A percentile compares a stretch with the other conserved stretches of the same genome.
Evolutionary conservation across 345 rosid genomes (phyloP).

Genomic region (Anacardium occidentale): DNA sequence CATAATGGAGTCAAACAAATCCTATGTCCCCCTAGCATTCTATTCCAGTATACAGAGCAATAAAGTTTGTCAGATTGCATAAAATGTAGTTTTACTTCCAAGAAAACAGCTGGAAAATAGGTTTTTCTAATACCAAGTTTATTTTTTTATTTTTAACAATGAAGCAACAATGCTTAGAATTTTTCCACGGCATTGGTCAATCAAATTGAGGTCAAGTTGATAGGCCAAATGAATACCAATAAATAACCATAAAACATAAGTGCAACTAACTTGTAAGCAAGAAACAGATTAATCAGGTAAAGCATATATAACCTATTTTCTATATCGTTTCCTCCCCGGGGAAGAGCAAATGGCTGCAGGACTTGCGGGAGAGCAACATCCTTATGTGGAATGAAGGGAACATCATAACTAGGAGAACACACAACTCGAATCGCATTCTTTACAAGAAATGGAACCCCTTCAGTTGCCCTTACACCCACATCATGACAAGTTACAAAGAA

Average conservation of each 20-base stretch:
- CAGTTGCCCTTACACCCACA: constrained; percentile 92
- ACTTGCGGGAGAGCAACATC: constrained; percentile 97
- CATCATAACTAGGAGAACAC: constrained; percentile 97
- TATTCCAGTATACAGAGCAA: background rate
- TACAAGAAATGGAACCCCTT: constrained; percentile 69
- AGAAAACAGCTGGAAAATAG: background rate
- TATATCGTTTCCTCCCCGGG: constrained; percentile 82
- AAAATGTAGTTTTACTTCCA: background rate
- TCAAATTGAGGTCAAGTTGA: background rate
- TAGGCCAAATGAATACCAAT: background rate
- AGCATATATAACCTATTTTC: constrained; percentile 57
- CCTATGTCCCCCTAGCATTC: background rate
- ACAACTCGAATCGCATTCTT: constrained; percentile 93
- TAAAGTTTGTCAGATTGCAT: background rate
- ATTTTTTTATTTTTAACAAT: background rate
- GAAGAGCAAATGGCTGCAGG: constrained; percentile 89
- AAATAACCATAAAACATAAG: background rate
- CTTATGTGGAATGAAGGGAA: constrained; percentile 89
- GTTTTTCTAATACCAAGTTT: background rate
- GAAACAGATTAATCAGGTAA: background rate
- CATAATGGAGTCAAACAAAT: background rate
- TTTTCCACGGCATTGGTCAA: background rate
- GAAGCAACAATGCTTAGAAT: background rate
- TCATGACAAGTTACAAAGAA: constrained; percentile 97
- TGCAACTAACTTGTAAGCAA: background rate